These are phyloP conservation scores for Solanum hybrid DNA, from an alignment of 305 asterid species.

Conservation along the genomic window DNA sequence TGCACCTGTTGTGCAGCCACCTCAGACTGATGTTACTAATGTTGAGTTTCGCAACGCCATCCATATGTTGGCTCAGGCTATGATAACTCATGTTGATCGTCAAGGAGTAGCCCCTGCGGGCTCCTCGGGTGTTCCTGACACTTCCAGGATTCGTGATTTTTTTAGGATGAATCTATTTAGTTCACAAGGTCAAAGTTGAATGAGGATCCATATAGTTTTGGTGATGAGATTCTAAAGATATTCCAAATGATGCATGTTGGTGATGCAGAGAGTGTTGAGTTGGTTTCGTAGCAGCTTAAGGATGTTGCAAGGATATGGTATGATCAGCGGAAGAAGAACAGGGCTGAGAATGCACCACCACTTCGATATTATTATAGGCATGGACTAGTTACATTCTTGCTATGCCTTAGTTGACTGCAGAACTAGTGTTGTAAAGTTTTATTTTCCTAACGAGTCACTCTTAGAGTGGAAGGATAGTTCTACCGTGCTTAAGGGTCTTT, in stretches of 20 bases:
- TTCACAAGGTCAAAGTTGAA: background rate
- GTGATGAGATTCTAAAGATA: background rate
- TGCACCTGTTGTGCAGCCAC: background rate
- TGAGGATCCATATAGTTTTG: background rate
- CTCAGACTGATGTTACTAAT: background rate
- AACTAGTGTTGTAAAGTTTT: background rate
- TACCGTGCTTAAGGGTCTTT: background rate
- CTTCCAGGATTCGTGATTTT: background rate
- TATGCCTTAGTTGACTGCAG: background rate
- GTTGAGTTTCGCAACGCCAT: background rate
- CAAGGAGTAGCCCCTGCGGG: background rate
- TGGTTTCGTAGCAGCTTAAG: background rate
- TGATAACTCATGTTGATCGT: background rate
- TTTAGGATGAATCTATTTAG: background rate
- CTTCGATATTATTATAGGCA: background rate
- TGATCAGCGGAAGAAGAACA: background rate
- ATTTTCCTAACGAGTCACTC: background rate
- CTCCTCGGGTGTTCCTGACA: background rate
- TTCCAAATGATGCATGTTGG: background rate
- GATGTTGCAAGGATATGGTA: background rate
- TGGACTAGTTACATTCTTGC: background rate
- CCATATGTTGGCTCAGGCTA: background rate
- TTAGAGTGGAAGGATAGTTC: background rate
- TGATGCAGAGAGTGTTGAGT: background rate
- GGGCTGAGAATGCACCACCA: background rate